Evolutionary conservation across 1,284 basidiomycete genomes (phyloP).

Genomic region (Irpex rosettiformis): DNA sequence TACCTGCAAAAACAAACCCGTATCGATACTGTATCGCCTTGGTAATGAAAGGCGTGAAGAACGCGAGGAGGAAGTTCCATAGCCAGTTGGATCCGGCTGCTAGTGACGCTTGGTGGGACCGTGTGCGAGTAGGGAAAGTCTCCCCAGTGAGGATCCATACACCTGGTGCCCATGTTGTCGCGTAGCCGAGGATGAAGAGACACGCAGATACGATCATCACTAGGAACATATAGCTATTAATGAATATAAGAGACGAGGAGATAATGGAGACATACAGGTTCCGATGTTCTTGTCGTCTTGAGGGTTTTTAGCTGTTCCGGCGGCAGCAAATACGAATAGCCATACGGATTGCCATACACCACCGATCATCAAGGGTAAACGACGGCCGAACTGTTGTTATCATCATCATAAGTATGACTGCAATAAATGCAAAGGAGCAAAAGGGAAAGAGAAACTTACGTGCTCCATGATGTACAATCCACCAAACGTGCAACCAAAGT

Average conservation of each 20-base stretch:
- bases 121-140: slow-evolving; percentile 72
- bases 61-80: slow-evolving; percentile 75
- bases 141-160: slow-evolving; percentile 75
- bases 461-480: slow-evolving; percentile 70
- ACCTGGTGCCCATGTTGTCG: slow-evolving; percentile 70
- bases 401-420: slow-evolving; percentile 4
- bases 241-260: too few relatives aligned
- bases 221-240: slow-evolving; percentile 15
- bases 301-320: slow-evolving; percentile 66
- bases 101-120: slow-evolving; percentile 76
- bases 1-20: slow-evolving; percentile 69
- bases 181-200: slow-evolving; percentile 77
- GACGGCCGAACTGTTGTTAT: slow-evolving; percentile 51
- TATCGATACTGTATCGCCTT: slow-evolving; percentile 58
- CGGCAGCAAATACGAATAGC: slow-evolving; percentile 77
- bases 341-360: slow-evolving; percentile 73
- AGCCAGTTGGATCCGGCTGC: slow-evolving; percentile 65
- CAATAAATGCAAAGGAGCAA: slow-evolving; percentile 1
- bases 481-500: slow-evolving; percentile 67
- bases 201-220: slow-evolving; percentile 80
- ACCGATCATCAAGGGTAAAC: slow-evolving; percentile 61
- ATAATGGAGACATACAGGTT: slow-evolving; percentile 39
- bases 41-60: slow-evolving; percentile 72
- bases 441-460: slow-evolving; percentile 29
- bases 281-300: slow-evolving; percentile 45